phyloP scores from a whole-genome alignment of 2,329 filamentous ascomycete genomes.

The Scortechinia acanthostroma region DNA sequence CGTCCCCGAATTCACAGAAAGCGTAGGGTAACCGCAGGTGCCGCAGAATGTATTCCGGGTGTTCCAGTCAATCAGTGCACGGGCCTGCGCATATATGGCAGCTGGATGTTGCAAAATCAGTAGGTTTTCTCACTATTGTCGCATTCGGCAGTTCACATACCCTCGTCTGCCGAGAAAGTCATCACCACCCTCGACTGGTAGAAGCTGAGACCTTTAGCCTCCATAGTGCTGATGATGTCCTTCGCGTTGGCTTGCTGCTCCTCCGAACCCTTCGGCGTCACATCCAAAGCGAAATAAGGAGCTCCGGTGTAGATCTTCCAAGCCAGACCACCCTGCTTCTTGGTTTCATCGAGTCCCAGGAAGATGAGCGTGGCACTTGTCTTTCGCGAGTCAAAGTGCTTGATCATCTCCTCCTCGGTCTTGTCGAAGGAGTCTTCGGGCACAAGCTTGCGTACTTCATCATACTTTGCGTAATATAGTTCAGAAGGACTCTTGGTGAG shows the following conservation, averaged over 20 bases:
- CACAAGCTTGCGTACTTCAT: conserved; percentile 60
- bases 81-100: conserved; percentile 82
- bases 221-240: conserved; percentile 32
- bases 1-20: conserved; percentile 72
- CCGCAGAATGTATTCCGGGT: conserved; percentile 84
- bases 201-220: conserved; percentile 54
- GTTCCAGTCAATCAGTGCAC: conserved; percentile 91
- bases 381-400: conserved; percentile 65
- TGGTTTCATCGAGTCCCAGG: conserved; percentile 70
- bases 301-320: conserved; percentile 70
- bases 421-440: conserved; percentile 65
- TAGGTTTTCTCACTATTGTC: conserved; percentile 35
- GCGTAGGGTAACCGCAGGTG: conserved; percentile 75
- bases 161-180: conserved; percentile 50
- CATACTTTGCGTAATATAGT: conserved; percentile 62
- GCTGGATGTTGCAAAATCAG: conserved; percentile 38
- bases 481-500: conserved; percentile 52
- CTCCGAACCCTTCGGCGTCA: conserved; percentile 66
- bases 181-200: conserved; percentile 58
- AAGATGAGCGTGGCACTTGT: conserved; percentile 72
- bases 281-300: conserved; percentile 84
- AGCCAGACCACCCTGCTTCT: conserved; percentile 35
- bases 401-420: conserved; percentile 67
- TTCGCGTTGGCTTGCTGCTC: conserved; percentile 54
- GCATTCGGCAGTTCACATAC: conserved; percentile 42